phyloP scores from a whole-genome alignment of 1,284 basidiomycete genomes.

The Apiotrichum gamsii region DNA sequence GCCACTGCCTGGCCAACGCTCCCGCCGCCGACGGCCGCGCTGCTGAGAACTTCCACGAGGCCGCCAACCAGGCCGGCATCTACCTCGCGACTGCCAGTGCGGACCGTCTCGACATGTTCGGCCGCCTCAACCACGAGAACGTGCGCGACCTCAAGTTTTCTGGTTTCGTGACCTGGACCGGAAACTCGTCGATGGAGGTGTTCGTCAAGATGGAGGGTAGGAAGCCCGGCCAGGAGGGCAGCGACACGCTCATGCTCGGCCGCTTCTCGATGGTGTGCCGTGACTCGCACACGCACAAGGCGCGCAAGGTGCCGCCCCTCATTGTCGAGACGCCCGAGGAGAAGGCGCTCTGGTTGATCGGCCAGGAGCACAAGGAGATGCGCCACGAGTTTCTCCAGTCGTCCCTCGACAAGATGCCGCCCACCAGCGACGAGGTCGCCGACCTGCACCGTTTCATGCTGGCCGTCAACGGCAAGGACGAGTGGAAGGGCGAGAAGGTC shows the following conservation, averaged over 20 bases:
- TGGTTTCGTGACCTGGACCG: constrained; percentile 73
- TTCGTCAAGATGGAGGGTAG: constrained; percentile 71
- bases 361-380: constrained; percentile 58
- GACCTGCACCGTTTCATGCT: constrained; percentile 65
- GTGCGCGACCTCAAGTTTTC: constrained; percentile 60
- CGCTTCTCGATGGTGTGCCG: constrained; percentile 77
- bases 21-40: constrained; percentile 16
- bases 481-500: constrained; percentile 33
- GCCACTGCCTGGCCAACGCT: constrained; percentile 57
- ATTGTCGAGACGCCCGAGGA: constrained; percentile 60
- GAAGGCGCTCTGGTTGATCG: constrained; percentile 57
- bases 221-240: constrained; percentile 50
- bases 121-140: constrained; percentile 47
- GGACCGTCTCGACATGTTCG: constrained; percentile 54
- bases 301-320: constrained; percentile 61
- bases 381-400: constrained; percentile 54
- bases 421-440: constrained; percentile 60
- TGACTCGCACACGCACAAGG: constrained; percentile 61
- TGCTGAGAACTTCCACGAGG: constrained; percentile 50
- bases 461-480: constrained; percentile 39
- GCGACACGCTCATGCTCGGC: constrained; percentile 53
- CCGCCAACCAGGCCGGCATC: constrained; percentile 58
- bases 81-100: constrained; percentile 77
- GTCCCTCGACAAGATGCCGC: constrained; percentile 65
- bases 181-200: constrained; percentile 70